Conservation (phyloP, 345 rosid species). For the Physaria fendleri region DNA sequence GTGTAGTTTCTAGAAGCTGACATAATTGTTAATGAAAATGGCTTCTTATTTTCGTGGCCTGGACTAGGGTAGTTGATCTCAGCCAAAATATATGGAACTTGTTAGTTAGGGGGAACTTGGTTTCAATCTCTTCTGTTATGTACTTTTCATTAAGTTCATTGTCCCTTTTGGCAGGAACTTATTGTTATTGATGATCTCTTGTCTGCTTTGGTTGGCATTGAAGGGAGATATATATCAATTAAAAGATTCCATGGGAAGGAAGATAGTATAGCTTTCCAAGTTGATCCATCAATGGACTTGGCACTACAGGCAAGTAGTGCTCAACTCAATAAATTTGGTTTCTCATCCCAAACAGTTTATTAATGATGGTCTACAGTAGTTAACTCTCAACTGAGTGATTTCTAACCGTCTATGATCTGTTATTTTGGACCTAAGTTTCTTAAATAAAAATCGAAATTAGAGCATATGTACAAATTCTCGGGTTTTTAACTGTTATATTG, state of each 20-base stretch:
- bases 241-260: conserved; percentile 55
- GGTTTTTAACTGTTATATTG: not conserved
- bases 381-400: not conserved
- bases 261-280: conserved; percentile 55
- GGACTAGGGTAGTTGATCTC: too few species aligned
- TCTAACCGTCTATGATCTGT: not conserved
- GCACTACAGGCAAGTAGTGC: conserved; percentile 37
- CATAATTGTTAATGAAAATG: too few species aligned
- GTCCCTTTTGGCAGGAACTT: conserved; percentile 56
- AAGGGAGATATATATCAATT: conserved; percentile 83
- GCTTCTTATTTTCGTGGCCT: too few species aligned
- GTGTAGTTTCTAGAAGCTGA: conserved; percentile 7
- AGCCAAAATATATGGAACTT: too few species aligned
- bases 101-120: not conserved
- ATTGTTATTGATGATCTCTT: conserved; percentile 86
- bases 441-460: not conserved
- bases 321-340: not conserved
- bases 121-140: not conserved
- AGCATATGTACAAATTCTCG: not conserved
- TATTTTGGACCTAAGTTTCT: not conserved
- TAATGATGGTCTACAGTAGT: not conserved
- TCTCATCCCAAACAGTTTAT: not conserved
- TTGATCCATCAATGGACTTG: conserved; percentile 89
- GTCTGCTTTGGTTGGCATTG: conserved; percentile 89
- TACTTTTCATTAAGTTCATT: not conserved